These are phyloP conservation scores for Phyllosticta citrichinensis DNA, from an alignment of 2,329 filamentous ascomycete genomes.

Conservation along the genomic window DNA sequence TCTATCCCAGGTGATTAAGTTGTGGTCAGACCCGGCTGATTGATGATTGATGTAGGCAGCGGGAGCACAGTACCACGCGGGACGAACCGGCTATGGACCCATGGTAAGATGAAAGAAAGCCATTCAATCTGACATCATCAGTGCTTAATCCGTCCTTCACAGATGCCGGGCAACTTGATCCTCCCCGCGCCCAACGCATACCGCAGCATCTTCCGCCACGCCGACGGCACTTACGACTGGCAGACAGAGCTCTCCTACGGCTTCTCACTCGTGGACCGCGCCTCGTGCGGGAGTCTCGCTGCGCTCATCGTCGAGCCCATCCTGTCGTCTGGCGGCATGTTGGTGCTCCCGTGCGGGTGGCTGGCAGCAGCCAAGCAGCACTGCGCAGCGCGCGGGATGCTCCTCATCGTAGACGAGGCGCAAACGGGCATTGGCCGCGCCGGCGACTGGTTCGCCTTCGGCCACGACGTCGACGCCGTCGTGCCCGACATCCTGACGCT, in stretches of 20 bases:
- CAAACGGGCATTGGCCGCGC: slow-evolving; percentile 27
- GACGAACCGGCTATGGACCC: slow-evolving; percentile 38
- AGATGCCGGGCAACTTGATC: slow-evolving; percentile 46
- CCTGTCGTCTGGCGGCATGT: slow-evolving; percentile 49
- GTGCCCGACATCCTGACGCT: slow-evolving; percentile 48
- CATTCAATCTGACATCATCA: neutral
- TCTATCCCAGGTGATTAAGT: too few species aligned
- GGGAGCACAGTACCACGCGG: slow-evolving; percentile 45
- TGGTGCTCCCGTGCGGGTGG: slow-evolving; percentile 49
- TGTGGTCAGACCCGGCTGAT: neutral
- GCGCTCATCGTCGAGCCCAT: slow-evolving; percentile 55
- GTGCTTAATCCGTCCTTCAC: neutral
- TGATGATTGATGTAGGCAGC: slow-evolving; percentile 23
- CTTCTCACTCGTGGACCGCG: slow-evolving; percentile 50
- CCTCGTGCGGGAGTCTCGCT: slow-evolving; percentile 51
- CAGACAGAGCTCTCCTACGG: slow-evolving; percentile 53
- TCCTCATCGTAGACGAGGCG: slow-evolving; percentile 29
- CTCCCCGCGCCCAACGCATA: slow-evolving; percentile 53
- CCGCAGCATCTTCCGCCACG: slow-evolving; percentile 49
- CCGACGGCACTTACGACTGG: slow-evolving; percentile 56
- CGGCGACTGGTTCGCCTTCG: slow-evolving; percentile 20
- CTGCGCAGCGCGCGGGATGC: slow-evolving; percentile 24
- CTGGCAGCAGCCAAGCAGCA: slow-evolving; percentile 43
- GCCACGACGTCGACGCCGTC: slow-evolving; percentile 13
- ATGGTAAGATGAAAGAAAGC: slow-evolving; percentile 9